Evolutionary conservation across 1,284 basidiomycete species (phyloP), one percentile per base, ranked within the genome.

Genomic region (Ceratobasidium sp.): DNA sequence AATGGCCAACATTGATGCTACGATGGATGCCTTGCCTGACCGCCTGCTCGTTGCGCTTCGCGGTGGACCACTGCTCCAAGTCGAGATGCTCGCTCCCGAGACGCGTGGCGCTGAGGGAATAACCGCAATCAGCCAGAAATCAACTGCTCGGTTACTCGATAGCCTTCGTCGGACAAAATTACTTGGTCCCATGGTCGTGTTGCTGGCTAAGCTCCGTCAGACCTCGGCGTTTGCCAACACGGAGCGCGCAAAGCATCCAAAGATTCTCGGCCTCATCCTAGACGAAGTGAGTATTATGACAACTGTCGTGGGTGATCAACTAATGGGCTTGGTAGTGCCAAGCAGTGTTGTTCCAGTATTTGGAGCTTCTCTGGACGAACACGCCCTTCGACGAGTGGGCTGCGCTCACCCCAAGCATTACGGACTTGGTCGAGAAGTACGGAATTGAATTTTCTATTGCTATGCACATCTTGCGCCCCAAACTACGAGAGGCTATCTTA

Each of bases 1-100:
- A 77, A 98, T 98, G 94, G 90, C 93, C 3, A 95, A 93, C 3
- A 93, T 98, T 72, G 92, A 98, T 75, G 92, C 93, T 10, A 49
- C 67, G 2, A 82, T 98, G 56, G 92, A 92, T 0, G 93, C 89
- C 77, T 82, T 98, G 50, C 93, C 94, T 0, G 93, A 97, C 72
- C 83, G 88, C 0, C 96, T 99, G 78, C 87, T 99, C 54, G 79
- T 85, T 35, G 93, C 93, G 1, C 94, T 97, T 85, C 91, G 92
- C 1, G 94, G 96, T 65, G 97, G 97, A 0, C 89, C 91, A 0
- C 84, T 88, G 38, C 83, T 99, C 71, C 88, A 94, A 45, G 89
- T 90, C 55, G 97, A 99, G 83, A 91, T 84, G 65, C 88, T 92
- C 32, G 88, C 90, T 25, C 91, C 89, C 1, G 75, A 79, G 20